Base-by-base conservation (phyloP, 805 yeast genomes). In the Hemisphaericaspora nanyangensis region DNA sequence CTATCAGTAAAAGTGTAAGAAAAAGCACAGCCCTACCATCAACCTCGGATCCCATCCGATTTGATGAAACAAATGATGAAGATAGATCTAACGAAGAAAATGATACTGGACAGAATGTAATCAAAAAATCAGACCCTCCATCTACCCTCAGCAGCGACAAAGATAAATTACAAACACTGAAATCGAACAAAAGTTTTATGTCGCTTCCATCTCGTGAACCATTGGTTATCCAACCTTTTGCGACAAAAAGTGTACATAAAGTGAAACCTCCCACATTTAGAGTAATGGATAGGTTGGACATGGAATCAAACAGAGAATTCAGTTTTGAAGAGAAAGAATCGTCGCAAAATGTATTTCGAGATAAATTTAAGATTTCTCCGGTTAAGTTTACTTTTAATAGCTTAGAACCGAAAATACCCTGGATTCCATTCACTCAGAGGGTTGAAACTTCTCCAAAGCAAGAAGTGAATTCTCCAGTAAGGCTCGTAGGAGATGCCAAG, bases 21-120 rank as follows among this genome's bases (percentile, higher is more conserved):
- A 72, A 70, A 43, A 70, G 74, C 38, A 61, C 69, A 6, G 68
- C 74, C 0, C n/a, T n/a, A n/a, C n/a, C n/a, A n/a, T n/a, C n/a
- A n/a, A n/a, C n/a, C n/a, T n/a, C n/a, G n/a, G n/a, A n/a, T n/a
- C n/a, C n/a, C n/a, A 8, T 10, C 10, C 20, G n/a, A 29, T 17
- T n/a, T n/a, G n/a, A n/a, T n/a, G n/a, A n/a, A n/a, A n/a, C n/a
- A n/a, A n/a, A n/a, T n/a, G 30, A 22, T 7, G 15, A 15, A 17
- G 17, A 29, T n/a, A n/a, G n/a, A n/a, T n/a, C n/a, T n/a, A n/a
- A n/a, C n/a, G n/a, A n/a, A n/a, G n/a, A n/a, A n/a, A n/a, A n/a
- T n/a, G n/a, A n/a, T n/a, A n/a, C n/a, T n/a, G n/a, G n/a, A n/a
- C n/a, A n/a, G n/a, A n/a, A n/a, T n/a, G 12, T 24, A 26, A n/a